These are phyloP conservation scores for Aspergillus sp. DNA, from an alignment of 2,329 filamentous ascomycete species.

Conservation along the genomic window DNA sequence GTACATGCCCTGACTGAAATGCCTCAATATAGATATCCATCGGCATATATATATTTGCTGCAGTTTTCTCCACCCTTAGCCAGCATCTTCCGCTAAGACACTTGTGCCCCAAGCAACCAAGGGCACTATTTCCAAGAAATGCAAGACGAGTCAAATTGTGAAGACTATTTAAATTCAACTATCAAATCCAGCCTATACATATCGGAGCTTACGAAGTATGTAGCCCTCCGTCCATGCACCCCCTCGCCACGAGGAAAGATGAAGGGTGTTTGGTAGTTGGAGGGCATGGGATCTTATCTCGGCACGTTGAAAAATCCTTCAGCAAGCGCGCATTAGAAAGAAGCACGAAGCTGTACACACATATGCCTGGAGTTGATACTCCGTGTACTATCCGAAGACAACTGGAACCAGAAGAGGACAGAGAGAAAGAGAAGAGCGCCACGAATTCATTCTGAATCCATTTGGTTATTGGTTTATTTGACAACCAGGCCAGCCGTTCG, in stretches of 20 bases:
- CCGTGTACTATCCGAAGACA: slow-evolving; percentile 2
- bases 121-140: neutral
- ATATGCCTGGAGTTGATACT: slow-evolving; percentile 57
- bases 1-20: no score
- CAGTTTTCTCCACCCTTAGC: neutral
- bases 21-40: no score
- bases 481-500: slow-evolving; percentile 27
- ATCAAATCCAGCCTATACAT: slow-evolving; percentile 10
- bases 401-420: slow-evolving; percentile 1
- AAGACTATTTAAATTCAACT: neutral
- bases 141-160: neutral
- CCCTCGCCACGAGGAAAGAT: slow-evolving; percentile 42
- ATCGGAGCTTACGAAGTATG: slow-evolving; percentile 41
- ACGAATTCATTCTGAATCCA: slow-evolving; percentile 25
- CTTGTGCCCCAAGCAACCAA: neutral
- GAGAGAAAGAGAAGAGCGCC: slow-evolving; percentile 17
- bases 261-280: slow-evolving; percentile 56
- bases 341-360: slow-evolving; percentile 72
- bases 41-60: neutral
- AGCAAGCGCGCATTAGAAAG: slow-evolving; percentile 64
- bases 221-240: slow-evolving; percentile 56
- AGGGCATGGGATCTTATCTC: slow-evolving; percentile 56
- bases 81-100: neutral
- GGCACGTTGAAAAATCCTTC: slow-evolving; percentile 71
- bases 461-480: slow-evolving; percentile 31